Conservation (phyloP, 2,329 filamentous ascomycete genomes). For the Leptographium lundbergii region DNA sequence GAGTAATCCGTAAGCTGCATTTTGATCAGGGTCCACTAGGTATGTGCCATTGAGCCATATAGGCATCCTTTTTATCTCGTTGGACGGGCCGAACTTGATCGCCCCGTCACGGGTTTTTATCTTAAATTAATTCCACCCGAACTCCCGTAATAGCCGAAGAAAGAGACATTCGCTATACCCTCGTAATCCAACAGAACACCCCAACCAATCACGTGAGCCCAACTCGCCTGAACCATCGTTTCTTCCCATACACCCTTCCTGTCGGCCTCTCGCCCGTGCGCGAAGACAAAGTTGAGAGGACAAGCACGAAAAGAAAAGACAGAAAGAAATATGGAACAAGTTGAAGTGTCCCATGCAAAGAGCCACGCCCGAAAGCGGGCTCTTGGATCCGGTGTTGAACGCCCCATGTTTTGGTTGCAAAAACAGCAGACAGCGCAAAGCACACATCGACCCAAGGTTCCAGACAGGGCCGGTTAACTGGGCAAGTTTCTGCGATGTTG, state of each 20-base stretch:
- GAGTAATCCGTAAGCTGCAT: background rate
- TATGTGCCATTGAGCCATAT: no score
- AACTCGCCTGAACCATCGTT: background rate
- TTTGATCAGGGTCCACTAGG: background rate
- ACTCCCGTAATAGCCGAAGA: background rate
- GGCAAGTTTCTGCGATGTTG: constrained; percentile 52
- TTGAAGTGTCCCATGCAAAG: constrained; percentile 51
- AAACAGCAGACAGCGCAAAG: constrained; percentile 64
- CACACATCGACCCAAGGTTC: constrained; percentile 49
- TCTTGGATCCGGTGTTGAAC: constrained; percentile 65
- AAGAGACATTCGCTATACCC: background rate
- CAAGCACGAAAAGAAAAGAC: constrained; percentile 15
- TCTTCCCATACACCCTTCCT: background rate
- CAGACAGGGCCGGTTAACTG: constrained; percentile 23
- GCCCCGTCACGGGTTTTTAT: background rate
- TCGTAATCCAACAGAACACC: background rate
- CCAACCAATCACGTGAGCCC: background rate
- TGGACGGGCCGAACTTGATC: background rate
- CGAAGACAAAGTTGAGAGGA: constrained; percentile 3
- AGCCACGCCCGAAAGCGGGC: constrained; percentile 33
- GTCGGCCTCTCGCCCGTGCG: background rate
- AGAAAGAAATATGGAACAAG: constrained; percentile 38
- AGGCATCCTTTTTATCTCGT: background rate
- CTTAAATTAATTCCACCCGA: background rate
- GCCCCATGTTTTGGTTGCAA: constrained; percentile 74